Percentiles rank a stretch among this genome's conserved stretches.
Evolutionary conservation across 139 green algal species (phyloP).

Genomic region (Mesostigma viride): DNA sequence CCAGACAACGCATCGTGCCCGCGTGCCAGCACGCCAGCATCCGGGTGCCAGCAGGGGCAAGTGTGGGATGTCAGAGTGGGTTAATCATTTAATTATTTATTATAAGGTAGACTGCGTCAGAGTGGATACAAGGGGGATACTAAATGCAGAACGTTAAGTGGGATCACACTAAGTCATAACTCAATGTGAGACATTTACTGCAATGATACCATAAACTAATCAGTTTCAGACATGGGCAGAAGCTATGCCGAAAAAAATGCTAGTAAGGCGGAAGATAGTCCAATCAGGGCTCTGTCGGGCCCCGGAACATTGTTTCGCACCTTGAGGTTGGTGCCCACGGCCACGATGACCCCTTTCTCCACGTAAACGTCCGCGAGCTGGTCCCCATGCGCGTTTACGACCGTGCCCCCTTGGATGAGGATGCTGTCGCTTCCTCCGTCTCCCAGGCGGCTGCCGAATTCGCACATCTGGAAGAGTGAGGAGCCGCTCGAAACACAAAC

Average conservation of each 20-base stretch:
- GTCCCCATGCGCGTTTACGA: slow-evolving; percentile 72
- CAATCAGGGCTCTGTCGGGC: background rate
- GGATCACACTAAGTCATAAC: too few species aligned
- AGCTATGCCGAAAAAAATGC: background rate
- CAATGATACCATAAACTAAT: too few species aligned
- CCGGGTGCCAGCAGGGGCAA: background rate
- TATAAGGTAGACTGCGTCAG: too few species aligned
- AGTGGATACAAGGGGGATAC: too few species aligned
- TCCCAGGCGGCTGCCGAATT: too few species aligned
- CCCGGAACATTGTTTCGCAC: slow-evolving; percentile 8
- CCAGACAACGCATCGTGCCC: background rate
- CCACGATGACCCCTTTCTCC: slow-evolving; percentile 47
- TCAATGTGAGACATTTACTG: too few species aligned
- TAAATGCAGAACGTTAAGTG: too few species aligned
- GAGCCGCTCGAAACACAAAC: too few species aligned
- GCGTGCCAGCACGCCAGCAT: too few species aligned
- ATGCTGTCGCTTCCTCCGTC: too few species aligned
- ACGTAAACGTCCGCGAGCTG: slow-evolving; percentile 70
- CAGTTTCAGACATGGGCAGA: background rate
- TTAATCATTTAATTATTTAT: slow-evolving; percentile 14
- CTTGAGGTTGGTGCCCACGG: slow-evolving; percentile 47
- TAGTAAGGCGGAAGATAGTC: background rate
- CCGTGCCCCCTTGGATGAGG: slow-evolving; percentile 63
- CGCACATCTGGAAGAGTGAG: too few species aligned
- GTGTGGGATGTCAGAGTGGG: background rate